Conservation (phyloP, 2,329 filamentous ascomycete species). For the Colletotrichum sp. region DNA sequence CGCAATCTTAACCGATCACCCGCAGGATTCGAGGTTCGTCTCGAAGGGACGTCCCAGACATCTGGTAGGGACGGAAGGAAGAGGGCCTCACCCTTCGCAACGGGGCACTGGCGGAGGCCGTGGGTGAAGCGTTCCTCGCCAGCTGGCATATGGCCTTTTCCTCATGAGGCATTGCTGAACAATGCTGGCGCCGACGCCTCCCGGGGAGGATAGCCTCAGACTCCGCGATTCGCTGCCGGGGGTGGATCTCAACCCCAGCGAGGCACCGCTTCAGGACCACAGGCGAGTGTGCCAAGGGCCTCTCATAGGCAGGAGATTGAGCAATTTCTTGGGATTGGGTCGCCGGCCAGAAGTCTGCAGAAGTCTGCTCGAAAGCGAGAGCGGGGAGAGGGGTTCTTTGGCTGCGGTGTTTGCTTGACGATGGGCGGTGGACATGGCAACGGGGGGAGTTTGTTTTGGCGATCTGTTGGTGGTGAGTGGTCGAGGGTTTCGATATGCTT, state of each 20-base stretch:
- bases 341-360: background rate
- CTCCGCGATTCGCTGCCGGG: slow-evolving; percentile 31
- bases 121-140: background rate
- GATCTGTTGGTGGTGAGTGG: slow-evolving; percentile 10
- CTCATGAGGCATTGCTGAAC: background rate
- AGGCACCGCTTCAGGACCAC: slow-evolving; percentile 13
- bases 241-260: slow-evolving; percentile 15
- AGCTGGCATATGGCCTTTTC: background rate
- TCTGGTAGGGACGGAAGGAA: background rate
- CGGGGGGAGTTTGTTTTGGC: slow-evolving; percentile 16
- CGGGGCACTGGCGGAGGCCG: background rate
- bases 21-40: background rate
- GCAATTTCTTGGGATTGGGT: slow-evolving; percentile 34
- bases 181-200: background rate
- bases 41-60: background rate
- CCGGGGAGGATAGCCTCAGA: background rate
- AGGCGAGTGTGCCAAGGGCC: slow-evolving; percentile 20
- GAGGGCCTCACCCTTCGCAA: background rate
- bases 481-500: background rate
- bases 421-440: slow-evolving; percentile 12
- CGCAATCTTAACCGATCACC: background rate
- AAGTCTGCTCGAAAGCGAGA: background rate
- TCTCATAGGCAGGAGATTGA: slow-evolving; percentile 34
- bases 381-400: background rate
- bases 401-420: background rate